phyloP scores from a whole-genome alignment of 495 filamentous ascomycete genomes.

The Neurospora tetrasperma region DNA sequence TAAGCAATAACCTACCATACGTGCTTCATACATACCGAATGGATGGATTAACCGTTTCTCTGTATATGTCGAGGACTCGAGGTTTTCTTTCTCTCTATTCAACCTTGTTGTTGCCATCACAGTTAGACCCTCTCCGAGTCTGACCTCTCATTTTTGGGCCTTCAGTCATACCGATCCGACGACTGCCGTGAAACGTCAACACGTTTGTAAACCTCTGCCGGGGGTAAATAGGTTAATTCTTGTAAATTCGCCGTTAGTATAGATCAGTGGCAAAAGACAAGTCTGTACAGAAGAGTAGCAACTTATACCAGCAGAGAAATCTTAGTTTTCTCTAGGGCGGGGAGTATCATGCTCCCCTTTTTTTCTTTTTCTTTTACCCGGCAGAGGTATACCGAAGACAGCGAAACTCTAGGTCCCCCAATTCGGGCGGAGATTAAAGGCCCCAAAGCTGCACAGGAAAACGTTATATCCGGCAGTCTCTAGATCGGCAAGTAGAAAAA shows the following conservation, averaged over 20 bases:
- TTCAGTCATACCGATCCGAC: neutral
- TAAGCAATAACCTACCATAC: neutral
- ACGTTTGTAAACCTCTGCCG: no score
- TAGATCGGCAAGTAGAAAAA: neutral
- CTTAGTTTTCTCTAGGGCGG: no score
- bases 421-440: neutral
- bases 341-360: no score
- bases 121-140: neutral
- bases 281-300: no score
- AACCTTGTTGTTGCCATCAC: neutral
- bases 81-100: no score
- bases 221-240: neutral
- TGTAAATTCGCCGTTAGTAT: neutral
- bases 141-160: neutral
- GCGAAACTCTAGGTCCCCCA: neutral
- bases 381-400: neutral
- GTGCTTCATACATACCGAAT: neutral
- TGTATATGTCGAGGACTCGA: neutral
- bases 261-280: neutral
- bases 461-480: neutral
- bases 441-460: neutral
- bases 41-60: neutral
- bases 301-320: no score
- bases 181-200: neutral
- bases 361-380: no score